Base-by-base conservation (phyloP, 805 yeast species). In the Maudiozyma bulderi region DNA sequence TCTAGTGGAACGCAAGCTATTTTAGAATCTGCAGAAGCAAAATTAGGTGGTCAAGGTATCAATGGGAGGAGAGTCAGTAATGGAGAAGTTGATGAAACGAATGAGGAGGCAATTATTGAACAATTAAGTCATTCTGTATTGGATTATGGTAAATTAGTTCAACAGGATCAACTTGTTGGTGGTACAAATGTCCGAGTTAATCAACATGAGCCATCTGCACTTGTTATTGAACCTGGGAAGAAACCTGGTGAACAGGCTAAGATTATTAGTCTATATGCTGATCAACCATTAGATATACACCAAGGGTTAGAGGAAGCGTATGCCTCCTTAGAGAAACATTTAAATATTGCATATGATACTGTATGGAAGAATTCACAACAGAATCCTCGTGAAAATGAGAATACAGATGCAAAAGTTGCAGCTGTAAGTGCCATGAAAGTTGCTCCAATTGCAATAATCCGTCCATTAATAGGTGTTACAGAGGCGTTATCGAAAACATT, bases 391-490 rank as follows among this genome's bases (percentile, higher is more conserved):
- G 51, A 47, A 10, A 42, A 50, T n/a, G 48, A 54, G 3, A 14
- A 9, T 3, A 32, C 6, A 26, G 82, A 80, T 51, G 80, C 87
- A 0, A 82, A 78, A 56, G 82, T 75, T 5, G 86, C 90, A 0
- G 77, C 86, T 0, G 66, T 72, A 15, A 81, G 87, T 1, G 72
- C 88, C 11, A 82, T 86, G 11, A 78, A 77, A 54, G 87, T 84
- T 0, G 80, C 95, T 1, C 97, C 97, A 0, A 78, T 87, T 13
- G 82, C 87, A 15, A 65, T 90, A 13, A 73, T 90, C 2, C 66
- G 96, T 41, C 96, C 97, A 2, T 75, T 88, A 52, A 88, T 90
- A 57, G 98, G 97, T 1, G 88, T 95, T 0, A 85, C 96, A 0
- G 96, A 88, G 62, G 95, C 95, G 0, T 73, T 90, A 6, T 83